Evolutionary conservation across 441 rosid genomes (phyloP), one percentile per base, ranked within the genome.

Genomic region (Euphorbia corollata): DNA sequence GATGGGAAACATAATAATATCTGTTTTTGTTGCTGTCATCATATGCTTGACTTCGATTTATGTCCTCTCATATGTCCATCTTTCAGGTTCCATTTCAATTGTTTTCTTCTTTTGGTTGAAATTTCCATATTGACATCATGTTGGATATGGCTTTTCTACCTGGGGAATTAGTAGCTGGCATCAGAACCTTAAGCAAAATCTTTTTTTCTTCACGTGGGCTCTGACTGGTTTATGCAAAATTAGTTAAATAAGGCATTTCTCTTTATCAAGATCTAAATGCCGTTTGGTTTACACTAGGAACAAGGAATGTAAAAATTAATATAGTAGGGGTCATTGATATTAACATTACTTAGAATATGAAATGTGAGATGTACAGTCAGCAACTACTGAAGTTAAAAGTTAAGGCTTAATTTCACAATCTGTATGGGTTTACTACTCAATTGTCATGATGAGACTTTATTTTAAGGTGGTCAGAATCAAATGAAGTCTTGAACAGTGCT

Each of bases 1-100:
- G 98, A 73, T 89, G 84, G 87, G 86, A 62, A 89, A 65, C 68
- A 73, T 67, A 39, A 20, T 83, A 64, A 22, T 88, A 64, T 81
- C 92, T 45, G 76, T 75, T 75, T 71, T 79, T 59, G 73, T 94
- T 51, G 94, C 98, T 65, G 80, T 79, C 74, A 70, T 81, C 59
- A 23, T 86, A 55, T 86, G 90, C 84, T 79, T 90, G 74, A 86
- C 95, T 39, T 65, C 86, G 83, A 86, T 82, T 61, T 89, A 91
- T 81, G 74, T 94, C 63, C 86, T 94, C 72, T 83, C 99, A 18
- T 94, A 94, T 79, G 74, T 88, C 72, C 98, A 94, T 78, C 87
- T 88, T 72, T 88, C 99, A 54, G 96, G 98, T 91, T 71, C 61
- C 20, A 32, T 71, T 77, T 75, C 67, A 43, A 53, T 47, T 41